Conservation (phyloP, 2,329 filamentous ascomycete species). For the Cercospora citrullina region DNA sequence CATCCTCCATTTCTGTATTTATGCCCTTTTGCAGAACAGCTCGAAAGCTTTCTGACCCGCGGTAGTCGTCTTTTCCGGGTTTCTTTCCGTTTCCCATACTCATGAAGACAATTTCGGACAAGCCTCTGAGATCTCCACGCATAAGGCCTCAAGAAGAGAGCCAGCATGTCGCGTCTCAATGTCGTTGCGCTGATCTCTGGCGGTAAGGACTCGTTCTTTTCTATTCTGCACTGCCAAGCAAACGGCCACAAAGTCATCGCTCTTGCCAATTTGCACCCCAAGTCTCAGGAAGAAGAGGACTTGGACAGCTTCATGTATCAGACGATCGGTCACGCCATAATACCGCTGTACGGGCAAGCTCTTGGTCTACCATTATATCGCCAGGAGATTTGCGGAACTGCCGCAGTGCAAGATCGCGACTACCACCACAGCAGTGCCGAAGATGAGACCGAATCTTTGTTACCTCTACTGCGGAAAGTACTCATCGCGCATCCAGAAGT, state of each 20-base stretch:
- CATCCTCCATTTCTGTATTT: slow-evolving; percentile 19
- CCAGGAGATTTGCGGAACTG: slow-evolving; percentile 69
- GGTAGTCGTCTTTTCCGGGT: background rate
- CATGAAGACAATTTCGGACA: background rate
- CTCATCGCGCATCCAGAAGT: slow-evolving; percentile 70
- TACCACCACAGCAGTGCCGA: slow-evolving; percentile 54
- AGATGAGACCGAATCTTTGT: slow-evolving; percentile 88
- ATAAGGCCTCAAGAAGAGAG: background rate
- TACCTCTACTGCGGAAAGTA: slow-evolving; percentile 70
- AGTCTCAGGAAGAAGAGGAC: slow-evolving; percentile 51
- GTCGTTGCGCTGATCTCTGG: slow-evolving; percentile 93
- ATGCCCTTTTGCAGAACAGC: slow-evolving; percentile 2
- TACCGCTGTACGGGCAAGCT: slow-evolving; percentile 79
- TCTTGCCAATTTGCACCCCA: slow-evolving; percentile 81
- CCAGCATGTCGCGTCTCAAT: slow-evolving; percentile 50
- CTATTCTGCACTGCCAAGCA: slow-evolving; percentile 81
- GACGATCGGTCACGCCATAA: slow-evolving; percentile 84
- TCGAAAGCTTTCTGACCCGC: slow-evolving; percentile 11
- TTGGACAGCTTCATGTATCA: slow-evolving; percentile 99
- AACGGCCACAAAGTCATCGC: slow-evolving; percentile 86
- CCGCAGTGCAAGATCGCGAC: slow-evolving; percentile 69
- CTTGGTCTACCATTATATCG: slow-evolving; percentile 83
- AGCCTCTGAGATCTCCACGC: background rate
- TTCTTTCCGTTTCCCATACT: background rate
- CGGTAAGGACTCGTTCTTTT: slow-evolving; percentile 96